Base-by-base conservation (phyloP, 805 yeast genomes). In the Saccharomycopsis fodiens region DNA sequence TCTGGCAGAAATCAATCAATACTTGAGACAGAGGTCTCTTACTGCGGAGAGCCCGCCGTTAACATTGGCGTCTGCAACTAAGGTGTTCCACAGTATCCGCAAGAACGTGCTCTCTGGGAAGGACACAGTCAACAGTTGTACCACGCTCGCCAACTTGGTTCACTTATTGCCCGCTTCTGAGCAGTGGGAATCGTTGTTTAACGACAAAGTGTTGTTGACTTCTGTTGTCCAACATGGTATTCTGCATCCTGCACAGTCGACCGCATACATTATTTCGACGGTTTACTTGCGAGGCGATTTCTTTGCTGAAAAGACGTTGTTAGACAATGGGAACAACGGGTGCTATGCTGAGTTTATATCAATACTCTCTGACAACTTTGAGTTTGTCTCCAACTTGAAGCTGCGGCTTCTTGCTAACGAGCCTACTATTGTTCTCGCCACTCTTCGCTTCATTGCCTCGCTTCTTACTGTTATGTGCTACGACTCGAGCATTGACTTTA, bases 281-380 rank as follows among this genome's bases (percentile, higher is more conserved):
- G 35, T 41, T 7, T 50, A 44, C 29, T 31, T 50, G 4, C 21
- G 48, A 35, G 53, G 53, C n/a, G 46, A 46, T 13, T 47, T 50
- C 23, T 41, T 50, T 16, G 31, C n/a, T 6, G 42, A 43, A 35
- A 39, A 44, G 30, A 41, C 46, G 2, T 40, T 47, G 2, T 23
- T 21, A 5, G 16, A n/a, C 17, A 42, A 34, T 15, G 39, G 35
- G 8, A 42, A 42, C 20, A 49, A 49, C 39, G 44, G 42, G 27
- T 21, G 37, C 10, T 49, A 32, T 16, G 19, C 27, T 15, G 10
- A 35, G 3, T 49, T 42, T 20, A 16, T 46, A 3, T 25, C 41
- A 4, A 39, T 45, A 2, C n/a, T 40, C 23, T 15, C 21, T 16
- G 13, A 34, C 16, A 22, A 40, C 21, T 16, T 25, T 8, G 34